phyloP scores from a whole-genome alignment of 106 monocot genomes.

The Hemerocallis citrina region DNA sequence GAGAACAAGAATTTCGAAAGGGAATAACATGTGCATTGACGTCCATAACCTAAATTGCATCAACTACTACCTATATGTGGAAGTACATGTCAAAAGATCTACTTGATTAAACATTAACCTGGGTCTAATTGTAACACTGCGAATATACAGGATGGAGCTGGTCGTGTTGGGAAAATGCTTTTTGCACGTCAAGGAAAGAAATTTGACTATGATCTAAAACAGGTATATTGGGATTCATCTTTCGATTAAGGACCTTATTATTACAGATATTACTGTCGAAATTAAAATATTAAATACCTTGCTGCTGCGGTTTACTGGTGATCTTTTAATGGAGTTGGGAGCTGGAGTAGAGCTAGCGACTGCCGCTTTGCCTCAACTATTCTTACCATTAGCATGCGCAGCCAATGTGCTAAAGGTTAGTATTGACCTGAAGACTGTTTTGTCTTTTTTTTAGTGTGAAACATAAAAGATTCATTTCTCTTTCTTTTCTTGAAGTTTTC shows the following conservation, averaged over 20 bases:
- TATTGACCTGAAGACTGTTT: not conserved
- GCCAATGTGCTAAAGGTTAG: constrained; percentile 90
- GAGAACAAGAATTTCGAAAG: too few relatives aligned
- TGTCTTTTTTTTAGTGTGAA: not conserved
- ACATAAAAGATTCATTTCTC: not conserved
- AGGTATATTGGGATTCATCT: constrained; percentile 37
- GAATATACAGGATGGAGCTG: constrained; percentile 82
- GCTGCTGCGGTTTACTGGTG: constrained; percentile 87
- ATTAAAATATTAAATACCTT: not conserved
- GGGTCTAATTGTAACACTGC: not conserved
- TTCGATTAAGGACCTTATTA: not conserved
- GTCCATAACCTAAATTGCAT: too few relatives aligned
- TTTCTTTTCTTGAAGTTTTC: not conserved
- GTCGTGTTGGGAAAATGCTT: constrained; percentile 98
- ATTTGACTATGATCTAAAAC: constrained; percentile 97
- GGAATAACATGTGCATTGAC: too few relatives aligned
- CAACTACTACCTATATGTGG: too few relatives aligned
- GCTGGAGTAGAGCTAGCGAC: constrained; percentile 95
- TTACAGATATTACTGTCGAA: constrained; percentile 2
- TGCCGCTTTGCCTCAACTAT: constrained; percentile 80
- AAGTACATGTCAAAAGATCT: too few relatives aligned
- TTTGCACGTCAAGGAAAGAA: constrained; percentile 98
- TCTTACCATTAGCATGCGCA: constrained; percentile 91
- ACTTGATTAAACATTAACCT: not conserved
- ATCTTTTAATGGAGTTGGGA: constrained; percentile 95